Conservation (phyloP, 1,284 basidiomycete genomes). For the Moesziomyces antarcticus region DNA sequence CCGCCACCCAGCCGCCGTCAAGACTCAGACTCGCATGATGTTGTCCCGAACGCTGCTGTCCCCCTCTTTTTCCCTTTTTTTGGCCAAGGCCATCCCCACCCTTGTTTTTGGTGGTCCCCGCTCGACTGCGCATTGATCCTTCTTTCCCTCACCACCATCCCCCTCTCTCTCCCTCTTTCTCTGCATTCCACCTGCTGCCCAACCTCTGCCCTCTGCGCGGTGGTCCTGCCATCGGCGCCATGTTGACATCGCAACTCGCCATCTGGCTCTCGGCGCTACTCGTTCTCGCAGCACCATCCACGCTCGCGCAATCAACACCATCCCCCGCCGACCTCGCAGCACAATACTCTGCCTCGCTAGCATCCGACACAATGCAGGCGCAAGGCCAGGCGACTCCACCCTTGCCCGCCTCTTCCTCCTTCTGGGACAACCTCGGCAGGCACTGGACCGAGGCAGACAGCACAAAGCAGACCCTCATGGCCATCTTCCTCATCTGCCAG, state of each 20-base stretch:
- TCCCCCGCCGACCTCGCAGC: not conserved
- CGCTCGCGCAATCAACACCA: not conserved
- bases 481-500: constrained; percentile 39
- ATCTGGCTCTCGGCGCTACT: not conserved
- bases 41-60: not conserved
- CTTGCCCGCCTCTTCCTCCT: constrained; percentile 8
- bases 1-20: not conserved
- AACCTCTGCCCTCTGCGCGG: no score
- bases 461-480: constrained; percentile 51
- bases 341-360: not conserved
- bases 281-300: not conserved
- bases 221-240: not conserved
- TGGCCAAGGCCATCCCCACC: not conserved
- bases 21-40: constrained; percentile 14
- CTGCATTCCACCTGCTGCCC: not conserved
- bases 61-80: not conserved
- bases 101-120: no score
- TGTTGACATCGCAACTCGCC: not conserved
- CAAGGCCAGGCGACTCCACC: constrained; percentile 5
- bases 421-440: constrained; percentile 28
- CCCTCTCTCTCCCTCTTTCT: not conserved
- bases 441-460: constrained; percentile 46
- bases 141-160: not conserved
- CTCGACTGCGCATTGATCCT: no score
- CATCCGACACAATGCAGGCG: not conserved